Evolutionary conservation across 2,329 filamentous ascomycete species (phyloP), one percentile per base, ranked within the genome.

Genomic region (Pseudopithomyces chartarum): DNA sequence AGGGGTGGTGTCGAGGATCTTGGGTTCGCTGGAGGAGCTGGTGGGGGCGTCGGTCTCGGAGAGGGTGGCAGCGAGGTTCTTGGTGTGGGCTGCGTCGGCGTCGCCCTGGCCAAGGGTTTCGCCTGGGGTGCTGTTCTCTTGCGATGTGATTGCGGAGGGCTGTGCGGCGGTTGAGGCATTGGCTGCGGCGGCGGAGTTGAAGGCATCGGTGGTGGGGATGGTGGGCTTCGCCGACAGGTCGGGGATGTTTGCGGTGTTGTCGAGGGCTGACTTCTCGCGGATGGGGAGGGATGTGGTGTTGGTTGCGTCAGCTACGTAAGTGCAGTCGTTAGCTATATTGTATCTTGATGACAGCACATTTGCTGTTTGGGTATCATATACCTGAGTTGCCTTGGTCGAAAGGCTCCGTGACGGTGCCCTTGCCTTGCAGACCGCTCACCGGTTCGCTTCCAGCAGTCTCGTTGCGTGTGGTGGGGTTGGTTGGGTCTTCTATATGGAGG

Each of bases 341-440:
- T 13, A 11, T 22, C 13, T 13, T 22, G 11, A 17, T 39, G n/a
- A 8, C n/a, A n/a, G 1, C 13, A 61, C 10, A 8, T 20, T 20
- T 39, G 10, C 1, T 77, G 64, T 32, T 32, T 19, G 36, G n/a
- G 23, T 17, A 19, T 7, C n/a, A 10, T 38, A 32, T 74, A 86
- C 81, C 83, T 80, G 85, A 78, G 73, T 95, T 95, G 45, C 91
- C 91, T 55, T 86, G 86, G 69, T 95, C 91, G 66, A 87, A 96
- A 0, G 91, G 91, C 73, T 94, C 88, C 11, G 84, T 85, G 42
- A 81, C 81, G 23, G 83, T 82, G 2, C 89, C 89, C 70, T 88
- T 79, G 39, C 91, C 91, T 55, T 82, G 79, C 52, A 85, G 79
- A 19, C 91, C 91, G 19, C 89, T 89, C 43, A 92, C 74, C n/a